Evolutionary conservation across 1,284 basidiomycete genomes (phyloP).

Genomic region (Sphaerobolus stellatus): DNA sequence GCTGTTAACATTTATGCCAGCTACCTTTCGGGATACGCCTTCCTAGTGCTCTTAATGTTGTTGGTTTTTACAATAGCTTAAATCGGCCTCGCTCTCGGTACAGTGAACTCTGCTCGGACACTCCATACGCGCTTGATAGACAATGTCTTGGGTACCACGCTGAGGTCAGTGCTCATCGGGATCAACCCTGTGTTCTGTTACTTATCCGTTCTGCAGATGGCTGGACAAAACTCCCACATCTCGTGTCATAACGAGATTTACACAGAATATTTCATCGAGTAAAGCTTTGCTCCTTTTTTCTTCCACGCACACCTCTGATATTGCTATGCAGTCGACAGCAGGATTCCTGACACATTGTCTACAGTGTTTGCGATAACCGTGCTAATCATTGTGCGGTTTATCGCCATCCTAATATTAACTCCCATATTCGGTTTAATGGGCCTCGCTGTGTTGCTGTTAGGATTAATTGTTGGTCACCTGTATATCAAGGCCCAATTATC

Average conservation of each 20-base stretch:
- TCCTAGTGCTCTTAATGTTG: background rate
- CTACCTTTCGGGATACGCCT: background rate
- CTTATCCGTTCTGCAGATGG: slow-evolving; percentile 33
- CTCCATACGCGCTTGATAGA: background rate
- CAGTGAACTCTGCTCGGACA: background rate
- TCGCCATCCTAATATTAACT: slow-evolving; percentile 39
- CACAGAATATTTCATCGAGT: slow-evolving; percentile 49
- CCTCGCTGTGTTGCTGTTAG: slow-evolving; percentile 34
- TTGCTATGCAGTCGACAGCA: slow-evolving; percentile 29
- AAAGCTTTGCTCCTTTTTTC: background rate
- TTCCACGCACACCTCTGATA: slow-evolving; percentile 25
- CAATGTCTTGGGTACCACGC: background rate
- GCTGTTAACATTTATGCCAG: background rate
- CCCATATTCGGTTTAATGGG: slow-evolving; percentile 27
- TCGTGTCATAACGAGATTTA: slow-evolving; percentile 54
- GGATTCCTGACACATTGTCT: slow-evolving; percentile 31
- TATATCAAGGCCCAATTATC: slow-evolving; percentile 46
- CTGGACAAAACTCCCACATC: slow-evolving; percentile 56
- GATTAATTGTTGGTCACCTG: slow-evolving; percentile 41
- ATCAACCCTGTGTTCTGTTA: background rate
- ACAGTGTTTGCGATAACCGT: slow-evolving; percentile 24
- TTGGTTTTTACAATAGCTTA: background rate
- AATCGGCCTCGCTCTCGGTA: background rate
- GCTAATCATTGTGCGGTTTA: slow-evolving; percentile 36
- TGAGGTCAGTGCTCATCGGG: background rate